A percentile compares a stretch with the other conserved stretches of the same genome.
Conservation (phyloP, 345 rosid species). For the Gossypium rotundifolium region DNA sequence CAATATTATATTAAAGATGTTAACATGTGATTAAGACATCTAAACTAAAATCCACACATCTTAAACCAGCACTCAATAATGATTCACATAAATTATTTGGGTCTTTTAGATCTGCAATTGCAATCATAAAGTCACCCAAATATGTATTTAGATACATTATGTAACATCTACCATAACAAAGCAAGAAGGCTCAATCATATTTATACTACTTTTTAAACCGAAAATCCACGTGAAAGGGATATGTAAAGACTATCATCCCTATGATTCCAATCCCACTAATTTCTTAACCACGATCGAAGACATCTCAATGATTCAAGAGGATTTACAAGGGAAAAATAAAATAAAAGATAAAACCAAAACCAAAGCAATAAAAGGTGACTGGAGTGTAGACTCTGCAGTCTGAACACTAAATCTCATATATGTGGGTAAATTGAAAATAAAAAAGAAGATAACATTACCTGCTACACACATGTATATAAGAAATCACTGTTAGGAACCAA, state of each 20-base stretch:
- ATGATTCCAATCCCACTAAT: constrained; percentile 23
- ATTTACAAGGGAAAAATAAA: constrained; percentile 32
- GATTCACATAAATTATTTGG: constrained; percentile 1
- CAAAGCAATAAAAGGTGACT: constrained; percentile 11
- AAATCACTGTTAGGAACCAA: constrained; percentile 41
- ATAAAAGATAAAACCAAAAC: constrained; percentile 1
- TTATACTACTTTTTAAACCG: neutral
- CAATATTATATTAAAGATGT: neutral
- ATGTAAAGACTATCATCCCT: constrained; percentile 1
- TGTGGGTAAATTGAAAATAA: constrained; percentile 5
- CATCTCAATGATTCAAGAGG: constrained; percentile 21
- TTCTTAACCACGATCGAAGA: constrained; percentile 23
- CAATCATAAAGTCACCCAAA: neutral
- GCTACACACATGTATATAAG: neutral
- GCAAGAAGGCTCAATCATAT: constrained; percentile 10
- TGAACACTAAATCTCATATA: constrained; percentile 24
- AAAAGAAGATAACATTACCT: constrained; percentile 19
- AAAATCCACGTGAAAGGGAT: neutral
- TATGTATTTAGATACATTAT: neutral
- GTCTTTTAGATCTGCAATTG: neutral
- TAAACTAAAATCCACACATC: neutral
- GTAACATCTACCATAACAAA: neutral
- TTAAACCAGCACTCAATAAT: neutral
- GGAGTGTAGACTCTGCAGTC: constrained; percentile 12
- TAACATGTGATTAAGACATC: constrained; percentile 8